Evolutionary conservation across 176 grass and related monocot genomes (phyloP).

Genomic region (Tillandsia leiboldiana): DNA sequence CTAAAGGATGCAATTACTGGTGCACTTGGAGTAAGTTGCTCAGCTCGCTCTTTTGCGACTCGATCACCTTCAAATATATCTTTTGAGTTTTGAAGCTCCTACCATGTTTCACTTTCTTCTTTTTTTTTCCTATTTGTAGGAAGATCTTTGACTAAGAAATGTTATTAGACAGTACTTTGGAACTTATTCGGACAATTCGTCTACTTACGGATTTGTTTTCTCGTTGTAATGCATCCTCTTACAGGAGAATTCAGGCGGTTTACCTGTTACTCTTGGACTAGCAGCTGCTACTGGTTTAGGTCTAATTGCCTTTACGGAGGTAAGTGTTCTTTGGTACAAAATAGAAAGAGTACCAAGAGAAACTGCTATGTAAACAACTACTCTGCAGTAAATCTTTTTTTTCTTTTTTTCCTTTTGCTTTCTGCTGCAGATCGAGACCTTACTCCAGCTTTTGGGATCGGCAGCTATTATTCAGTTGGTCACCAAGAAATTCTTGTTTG

Average conservation of each 20-base stretch:
- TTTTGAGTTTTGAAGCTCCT: not conserved
- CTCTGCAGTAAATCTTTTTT: not conserved
- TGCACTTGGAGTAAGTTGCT: constrained; percentile 57
- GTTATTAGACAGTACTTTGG: no score
- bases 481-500: constrained; percentile 56
- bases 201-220: no score
- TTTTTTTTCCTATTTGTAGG: no score
- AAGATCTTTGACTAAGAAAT: no score
- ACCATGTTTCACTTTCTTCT: not conserved
- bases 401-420: not conserved
- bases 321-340: constrained; percentile 4
- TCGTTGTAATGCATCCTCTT: not conserved
- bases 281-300: constrained; percentile 81
- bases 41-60: not conserved
- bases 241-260: constrained; percentile 59
- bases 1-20: constrained; percentile 30
- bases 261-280: constrained; percentile 70
- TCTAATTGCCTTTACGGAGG: constrained; percentile 76
- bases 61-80: not conserved
- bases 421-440: constrained; percentile 69
- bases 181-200: no score
- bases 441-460: constrained; percentile 91
- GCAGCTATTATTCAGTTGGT: constrained; percentile 75
- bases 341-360: not conserved
- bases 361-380: not conserved